Base-by-base conservation (phyloP, 2,329 filamentous ascomycete species). In the Colletotrichum cordylinicola region DNA sequence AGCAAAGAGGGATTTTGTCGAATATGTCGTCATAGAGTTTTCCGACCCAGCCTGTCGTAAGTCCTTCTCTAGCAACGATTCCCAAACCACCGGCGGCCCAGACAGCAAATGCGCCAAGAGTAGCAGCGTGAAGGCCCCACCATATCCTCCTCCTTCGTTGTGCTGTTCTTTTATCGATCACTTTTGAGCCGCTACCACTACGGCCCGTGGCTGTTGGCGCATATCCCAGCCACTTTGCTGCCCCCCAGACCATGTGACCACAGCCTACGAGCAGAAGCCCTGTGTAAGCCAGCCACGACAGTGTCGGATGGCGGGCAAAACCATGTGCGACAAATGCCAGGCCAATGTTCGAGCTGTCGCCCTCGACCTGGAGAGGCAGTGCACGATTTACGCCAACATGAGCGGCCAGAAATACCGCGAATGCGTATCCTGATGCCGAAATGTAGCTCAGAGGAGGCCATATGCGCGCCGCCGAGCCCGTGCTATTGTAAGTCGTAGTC, bases 81-180 rank as follows among this genome's bases (percentile, higher is more conserved):
- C 94, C 95, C 39, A 98, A 83, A 0, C 94, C 94, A 5, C 96
- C 96, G 0, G 93, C 92, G 67, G 96, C 91, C 96, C 96, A 98
- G n/a, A 96, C 71, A 0, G 86, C 89, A 9, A 92, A 89, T 4
- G 93, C 83, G 0, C 88, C 84, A 0, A 89, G 87, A 1, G 91
- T 90, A 69, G 92, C 83, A 0, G 89, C 93, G 81, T 98, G 95
- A 71, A 98, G 88, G 3, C 88, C 84, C 86, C 94, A 92, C 92
- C 94, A 94, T 80, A 91, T 91, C 81, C 92, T 89, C 82, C 93
- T 92, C 82, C 90, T 89, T 74, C 87, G 86, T 77, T 89, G 83
- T 66, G 89, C 87, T 43, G 88, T 88, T 80, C 84, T 86, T 80
- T 87, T 90, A 77, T 91, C 90, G 9, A 88, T 82, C 1, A 81